Conservation (phyloP, 1,284 basidiomycete species). For the Bjerkandera adusta region DNA sequence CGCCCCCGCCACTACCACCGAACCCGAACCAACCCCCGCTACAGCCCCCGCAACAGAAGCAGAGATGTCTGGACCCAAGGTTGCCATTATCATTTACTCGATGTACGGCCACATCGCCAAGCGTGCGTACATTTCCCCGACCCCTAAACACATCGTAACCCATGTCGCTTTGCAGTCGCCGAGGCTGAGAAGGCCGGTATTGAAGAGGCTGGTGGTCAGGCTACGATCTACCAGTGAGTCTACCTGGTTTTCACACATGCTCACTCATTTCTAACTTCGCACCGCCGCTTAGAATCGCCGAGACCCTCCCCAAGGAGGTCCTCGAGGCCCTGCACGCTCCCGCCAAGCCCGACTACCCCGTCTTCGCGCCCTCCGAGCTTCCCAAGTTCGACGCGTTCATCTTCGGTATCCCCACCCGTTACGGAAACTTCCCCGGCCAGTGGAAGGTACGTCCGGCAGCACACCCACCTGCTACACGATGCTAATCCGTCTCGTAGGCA, state of each 20-base stretch:
- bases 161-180: constrained; percentile 55
- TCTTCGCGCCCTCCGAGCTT: constrained; percentile 69
- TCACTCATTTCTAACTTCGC: neutral
- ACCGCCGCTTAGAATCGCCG: constrained; percentile 59
- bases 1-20: constrained; percentile 13
- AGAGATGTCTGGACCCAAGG: constrained; percentile 45
- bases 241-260: neutral
- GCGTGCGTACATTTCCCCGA: constrained; percentile 40
- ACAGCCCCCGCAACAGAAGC: constrained; percentile 14
- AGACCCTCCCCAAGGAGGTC: constrained; percentile 82
- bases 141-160: too few relatives aligned
- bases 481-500: constrained; percentile 49
- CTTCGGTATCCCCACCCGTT: constrained; percentile 80
- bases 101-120: constrained; percentile 80
- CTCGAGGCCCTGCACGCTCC: constrained; percentile 78
- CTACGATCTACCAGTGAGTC: constrained; percentile 72
- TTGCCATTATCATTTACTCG: constrained; percentile 83
- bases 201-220: constrained; percentile 67
- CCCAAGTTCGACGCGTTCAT: constrained; percentile 65
- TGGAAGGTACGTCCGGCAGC: constrained; percentile 52
- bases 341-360: constrained; percentile 68
- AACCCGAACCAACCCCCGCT: constrained; percentile 11
- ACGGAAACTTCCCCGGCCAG: constrained; percentile 68
- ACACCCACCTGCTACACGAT: neutral
- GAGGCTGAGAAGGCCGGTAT: constrained; percentile 77